Evolutionary conservation across 1,284 basidiomycete genomes (phyloP), one percentile per base, ranked within the genome.

Genomic region (Athelia psychrophila): DNA sequence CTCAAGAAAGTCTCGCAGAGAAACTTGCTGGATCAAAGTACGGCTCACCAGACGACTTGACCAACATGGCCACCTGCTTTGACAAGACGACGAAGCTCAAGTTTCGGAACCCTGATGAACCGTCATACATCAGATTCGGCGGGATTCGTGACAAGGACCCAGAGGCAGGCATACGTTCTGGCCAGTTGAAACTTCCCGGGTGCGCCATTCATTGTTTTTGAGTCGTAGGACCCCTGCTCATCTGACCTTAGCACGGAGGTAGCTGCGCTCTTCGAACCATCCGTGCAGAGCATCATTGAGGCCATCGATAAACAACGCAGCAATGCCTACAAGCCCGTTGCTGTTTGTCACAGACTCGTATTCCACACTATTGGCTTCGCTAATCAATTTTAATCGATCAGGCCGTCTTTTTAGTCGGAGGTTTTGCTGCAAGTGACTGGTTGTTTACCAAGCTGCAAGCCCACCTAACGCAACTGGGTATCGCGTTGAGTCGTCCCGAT

Each of bases 401-500:
- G 74, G 63, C 62, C 2, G 56, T 71, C 27, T 73, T 75, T 48
- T 64, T 76, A 13, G 66, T 74, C 1, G 73, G 73, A 1, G 68
- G 70, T 22, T 75, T 75, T 42, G 68, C 72, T 0, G 70, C 68
- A 3, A 75, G 61, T 18, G 65, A 72, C 25, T 75, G 65, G 64
- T 58, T 74, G 4, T 71, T 67, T 44, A 54, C 56, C 2, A 55
- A 47, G 27, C 51, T 74, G 10, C 60, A 67, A 38, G 53, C 51
- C 0, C 54, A 60, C 10, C 55, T 75, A 12, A 51, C 48, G 4
- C 49, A 61, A 33, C 12, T 72, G 59, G 62, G 62, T 1, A 48
- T 78, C 40, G 56, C 56, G 1, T 63, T 81, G 27, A 67, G 66
- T 53, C 69, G 77, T 2, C 78, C 77, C 12, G 76, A 79, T 44